A percentile compares a stretch with the other conserved stretches of the same genome.
These are phyloP conservation scores for Sarcodon aspratus DNA, from an alignment of 768 basidiomycete genomes.

Conservation along the genomic window DNA sequence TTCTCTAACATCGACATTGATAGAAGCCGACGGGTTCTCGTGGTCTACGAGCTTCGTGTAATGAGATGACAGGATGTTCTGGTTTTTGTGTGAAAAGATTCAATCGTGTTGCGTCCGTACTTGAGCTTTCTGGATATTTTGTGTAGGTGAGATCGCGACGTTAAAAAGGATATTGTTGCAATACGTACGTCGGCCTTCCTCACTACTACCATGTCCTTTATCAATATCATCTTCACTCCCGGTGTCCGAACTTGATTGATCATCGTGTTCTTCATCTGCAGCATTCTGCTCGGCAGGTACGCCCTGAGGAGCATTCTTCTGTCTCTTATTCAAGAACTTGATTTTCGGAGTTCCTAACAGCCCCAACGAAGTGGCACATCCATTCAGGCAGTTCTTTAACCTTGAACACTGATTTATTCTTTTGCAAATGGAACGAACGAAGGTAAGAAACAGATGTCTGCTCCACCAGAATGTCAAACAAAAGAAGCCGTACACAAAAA, in stretches of 20 bases:
- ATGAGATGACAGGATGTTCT: constrained; percentile 82
- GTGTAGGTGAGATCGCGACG: not conserved
- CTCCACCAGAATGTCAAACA: not conserved
- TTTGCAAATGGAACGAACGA: constrained; percentile 86
- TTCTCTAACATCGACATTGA: constrained; percentile 18
- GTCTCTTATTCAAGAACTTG: constrained; percentile 64
- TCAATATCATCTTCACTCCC: constrained; percentile 18
- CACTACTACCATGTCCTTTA: constrained; percentile 16
- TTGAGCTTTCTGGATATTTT: constrained; percentile 19
- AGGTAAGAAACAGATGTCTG: constrained; percentile 96
- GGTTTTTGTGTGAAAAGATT: constrained; percentile 96
- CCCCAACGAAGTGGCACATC: constrained; percentile 83
- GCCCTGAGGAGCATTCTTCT: no score
- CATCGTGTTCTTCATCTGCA: constrained; percentile 8
- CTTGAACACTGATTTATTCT: constrained; percentile 90
- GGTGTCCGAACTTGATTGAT: constrained; percentile 10
- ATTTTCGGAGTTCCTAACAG: constrained; percentile 93
- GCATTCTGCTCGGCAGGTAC: constrained; percentile 3
- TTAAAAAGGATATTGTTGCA: not conserved
- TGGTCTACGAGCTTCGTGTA: constrained; percentile 83
- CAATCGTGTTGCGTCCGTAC: constrained; percentile 92
- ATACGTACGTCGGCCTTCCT: constrained; percentile 24
- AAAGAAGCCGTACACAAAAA: not conserved
- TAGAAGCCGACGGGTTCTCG: not conserved
- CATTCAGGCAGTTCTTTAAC: constrained; percentile 73